phyloP scores from a whole-genome alignment of 2,329 filamentous ascomycete species.

The Verticillium alfalfae region DNA sequence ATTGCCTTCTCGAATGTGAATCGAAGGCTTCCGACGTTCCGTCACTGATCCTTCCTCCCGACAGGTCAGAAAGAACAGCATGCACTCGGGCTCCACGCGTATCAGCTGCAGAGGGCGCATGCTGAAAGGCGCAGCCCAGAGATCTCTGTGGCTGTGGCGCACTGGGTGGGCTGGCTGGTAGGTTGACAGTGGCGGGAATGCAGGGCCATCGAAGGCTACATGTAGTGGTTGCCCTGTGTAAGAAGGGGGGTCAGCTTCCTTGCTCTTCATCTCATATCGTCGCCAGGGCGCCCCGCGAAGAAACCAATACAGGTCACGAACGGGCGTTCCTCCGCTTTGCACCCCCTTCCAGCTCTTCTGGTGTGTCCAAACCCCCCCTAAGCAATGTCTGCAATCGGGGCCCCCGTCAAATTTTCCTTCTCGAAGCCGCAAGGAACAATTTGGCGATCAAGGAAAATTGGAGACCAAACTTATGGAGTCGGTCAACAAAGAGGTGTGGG shows the following conservation, averaged over 20 bases:
- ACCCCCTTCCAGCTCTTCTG: neutral
- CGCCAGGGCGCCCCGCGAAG: no score
- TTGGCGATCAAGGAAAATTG: neutral
- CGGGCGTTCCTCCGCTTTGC: neutral
- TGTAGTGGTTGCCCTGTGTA: no score
- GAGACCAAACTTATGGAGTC: neutral
- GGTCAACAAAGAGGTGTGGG: neutral
- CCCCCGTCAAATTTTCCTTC: neutral
- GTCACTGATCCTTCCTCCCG: neutral
- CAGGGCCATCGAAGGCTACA: neutral
- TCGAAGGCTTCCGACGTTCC: constrained; percentile 5
- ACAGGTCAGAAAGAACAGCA: neutral
- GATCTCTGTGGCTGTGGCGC: neutral
- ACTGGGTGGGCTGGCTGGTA: constrained; percentile 3
- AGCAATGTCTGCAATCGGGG: neutral
- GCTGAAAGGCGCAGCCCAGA: neutral
- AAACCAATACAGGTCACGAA: neutral
- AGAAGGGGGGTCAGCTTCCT: no score
- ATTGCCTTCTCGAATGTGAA: constrained; percentile 12
- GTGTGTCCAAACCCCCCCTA: neutral
- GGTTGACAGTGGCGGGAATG: neutral
- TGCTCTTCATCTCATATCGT: no score
- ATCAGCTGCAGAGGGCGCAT: neutral
- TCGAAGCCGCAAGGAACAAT: neutral
- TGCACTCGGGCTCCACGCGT: neutral